phyloP scores from a whole-genome alignment of 2,329 filamentous ascomycete species.

The Neodidymelliopsis sp. region DNA sequence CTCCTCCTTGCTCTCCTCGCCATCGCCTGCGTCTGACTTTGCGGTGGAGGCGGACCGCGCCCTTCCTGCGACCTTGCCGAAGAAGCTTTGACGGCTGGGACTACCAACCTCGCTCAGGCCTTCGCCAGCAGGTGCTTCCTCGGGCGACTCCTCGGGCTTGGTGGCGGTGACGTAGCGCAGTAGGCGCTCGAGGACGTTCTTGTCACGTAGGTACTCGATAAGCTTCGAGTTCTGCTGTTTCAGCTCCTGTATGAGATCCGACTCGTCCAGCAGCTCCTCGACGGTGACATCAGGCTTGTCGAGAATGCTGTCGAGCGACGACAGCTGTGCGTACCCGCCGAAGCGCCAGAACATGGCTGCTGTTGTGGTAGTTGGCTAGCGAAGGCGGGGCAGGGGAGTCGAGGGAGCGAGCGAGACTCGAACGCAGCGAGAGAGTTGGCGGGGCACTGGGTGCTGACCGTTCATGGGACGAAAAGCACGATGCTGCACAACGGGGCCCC shows the following conservation, averaged over 20 bases:
- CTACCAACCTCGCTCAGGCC: conserved; percentile 52
- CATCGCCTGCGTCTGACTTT: conserved; percentile 53
- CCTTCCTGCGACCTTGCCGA: conserved; percentile 53
- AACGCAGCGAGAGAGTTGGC: conserved; percentile 28
- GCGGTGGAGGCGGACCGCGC: conserved; percentile 54
- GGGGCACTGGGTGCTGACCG: conserved; percentile 11
- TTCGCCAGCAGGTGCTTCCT: conserved; percentile 52
- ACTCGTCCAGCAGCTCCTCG: conserved; percentile 95
- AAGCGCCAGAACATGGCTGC: conserved; percentile 96
- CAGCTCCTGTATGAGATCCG: conserved; percentile 94
- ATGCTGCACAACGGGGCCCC: conserved; percentile 14
- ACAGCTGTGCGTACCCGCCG: conserved; percentile 97
- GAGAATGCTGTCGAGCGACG: conserved; percentile 93
- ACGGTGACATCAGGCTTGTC: conserved; percentile 94
- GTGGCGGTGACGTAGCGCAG: conserved; percentile 92
- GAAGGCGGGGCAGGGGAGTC: conserved; percentile 39
- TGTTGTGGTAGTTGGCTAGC: conserved; percentile 30
- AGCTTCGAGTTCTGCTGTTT: conserved; percentile 98
- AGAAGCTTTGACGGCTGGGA: conserved; percentile 52
- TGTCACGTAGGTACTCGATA: conserved; percentile 92
- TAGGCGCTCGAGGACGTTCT: conserved; percentile 81
- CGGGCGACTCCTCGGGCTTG: conserved; percentile 56
- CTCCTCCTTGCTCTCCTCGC: conserved; percentile 76
- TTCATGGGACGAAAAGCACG: conserved; percentile 22
- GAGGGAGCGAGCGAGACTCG: conserved; percentile 35